A percentile compares a stretch with the other conserved stretches of the same genome.
These are phyloP conservation scores for Moniliophthora roreri DNA, from an alignment of 1,284 basidiomycete species.

Conservation along the genomic window DNA sequence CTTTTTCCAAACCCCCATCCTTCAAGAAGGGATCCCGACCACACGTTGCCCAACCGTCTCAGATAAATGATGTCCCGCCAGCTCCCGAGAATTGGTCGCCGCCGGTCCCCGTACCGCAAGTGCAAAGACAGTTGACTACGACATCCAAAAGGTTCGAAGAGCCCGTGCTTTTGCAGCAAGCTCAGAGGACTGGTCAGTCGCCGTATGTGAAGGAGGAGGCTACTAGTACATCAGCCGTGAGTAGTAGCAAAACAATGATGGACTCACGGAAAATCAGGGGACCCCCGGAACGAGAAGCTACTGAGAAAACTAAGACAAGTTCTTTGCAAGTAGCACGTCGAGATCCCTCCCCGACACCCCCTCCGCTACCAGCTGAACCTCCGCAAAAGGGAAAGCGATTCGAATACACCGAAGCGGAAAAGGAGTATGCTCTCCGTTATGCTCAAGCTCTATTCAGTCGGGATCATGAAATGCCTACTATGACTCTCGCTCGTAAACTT, in stretches of 20 bases:
- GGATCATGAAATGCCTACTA: constrained; percentile 35
- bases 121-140: too few relatives aligned
- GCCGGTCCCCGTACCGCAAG: too few relatives aligned
- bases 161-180: not conserved
- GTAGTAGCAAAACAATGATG: too few relatives aligned
- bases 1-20: not conserved
- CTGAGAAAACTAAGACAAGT: not conserved
- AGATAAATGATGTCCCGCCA: too few relatives aligned
- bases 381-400: constrained; percentile 14
- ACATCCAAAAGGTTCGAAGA: too few relatives aligned
- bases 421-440: constrained; percentile 29
- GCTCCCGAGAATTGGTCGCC: too few relatives aligned
- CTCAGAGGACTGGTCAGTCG: constrained; percentile 11
- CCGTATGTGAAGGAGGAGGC: constrained; percentile 20
- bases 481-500: constrained; percentile 30
- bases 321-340: not conserved
- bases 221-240: too few relatives aligned
- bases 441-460: constrained; percentile 30
- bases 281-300: not conserved
- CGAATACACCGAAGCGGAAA: constrained; percentile 25
- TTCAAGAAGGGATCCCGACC: too few relatives aligned
- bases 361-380: constrained; percentile 18
- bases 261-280: too few relatives aligned
- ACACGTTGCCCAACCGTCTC: too few relatives aligned
- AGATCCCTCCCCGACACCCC: constrained; percentile 20